Evolutionary conservation across 2,329 filamentous ascomycete genomes (phyloP).

Genomic region (Fusarium illudens): DNA sequence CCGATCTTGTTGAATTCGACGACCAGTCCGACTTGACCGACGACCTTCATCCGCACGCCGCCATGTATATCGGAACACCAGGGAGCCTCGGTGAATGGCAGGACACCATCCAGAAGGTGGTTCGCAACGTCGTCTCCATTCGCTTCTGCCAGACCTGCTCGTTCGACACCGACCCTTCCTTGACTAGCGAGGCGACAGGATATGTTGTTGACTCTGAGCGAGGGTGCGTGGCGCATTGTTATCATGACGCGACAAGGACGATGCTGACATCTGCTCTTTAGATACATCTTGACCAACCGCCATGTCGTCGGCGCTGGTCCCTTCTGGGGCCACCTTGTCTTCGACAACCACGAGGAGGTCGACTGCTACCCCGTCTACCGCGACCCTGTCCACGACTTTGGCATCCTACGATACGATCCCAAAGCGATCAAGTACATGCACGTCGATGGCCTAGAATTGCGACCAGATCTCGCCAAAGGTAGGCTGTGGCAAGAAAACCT

Average conservation of each 20-base stretch:
- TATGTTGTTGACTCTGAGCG: constrained; percentile 96
- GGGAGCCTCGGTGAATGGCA: constrained; percentile 78
- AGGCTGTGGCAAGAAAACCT: constrained; percentile 28
- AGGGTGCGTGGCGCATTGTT: constrained; percentile 63
- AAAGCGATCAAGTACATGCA: constrained; percentile 98
- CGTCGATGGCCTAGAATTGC: constrained; percentile 78
- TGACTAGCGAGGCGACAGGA: constrained; percentile 94
- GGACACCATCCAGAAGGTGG: constrained; percentile 91
- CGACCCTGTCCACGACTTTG: constrained; percentile 98
- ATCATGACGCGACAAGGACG: neutral
- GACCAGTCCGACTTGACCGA: constrained; percentile 55
- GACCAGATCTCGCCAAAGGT: constrained; percentile 83
- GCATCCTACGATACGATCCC: constrained; percentile 94
- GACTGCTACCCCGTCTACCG: constrained; percentile 97
- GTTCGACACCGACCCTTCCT: constrained; percentile 95
- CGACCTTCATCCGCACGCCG: constrained; percentile 47
- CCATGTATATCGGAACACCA: constrained; percentile 50
- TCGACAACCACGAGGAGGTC: constrained; percentile 97
- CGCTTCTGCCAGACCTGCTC: constrained; percentile 98
- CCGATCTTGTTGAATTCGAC: constrained; percentile 53
- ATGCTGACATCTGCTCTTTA: constrained; percentile 34
- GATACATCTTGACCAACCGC: constrained; percentile 84
- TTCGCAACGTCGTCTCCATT: constrained; percentile 97
- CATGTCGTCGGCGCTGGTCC: constrained; percentile 96
- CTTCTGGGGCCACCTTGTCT: constrained; percentile 98